Evolutionary conservation across 345 rosid genomes (phyloP).

Genomic region (Cardamine occulta): DNA sequence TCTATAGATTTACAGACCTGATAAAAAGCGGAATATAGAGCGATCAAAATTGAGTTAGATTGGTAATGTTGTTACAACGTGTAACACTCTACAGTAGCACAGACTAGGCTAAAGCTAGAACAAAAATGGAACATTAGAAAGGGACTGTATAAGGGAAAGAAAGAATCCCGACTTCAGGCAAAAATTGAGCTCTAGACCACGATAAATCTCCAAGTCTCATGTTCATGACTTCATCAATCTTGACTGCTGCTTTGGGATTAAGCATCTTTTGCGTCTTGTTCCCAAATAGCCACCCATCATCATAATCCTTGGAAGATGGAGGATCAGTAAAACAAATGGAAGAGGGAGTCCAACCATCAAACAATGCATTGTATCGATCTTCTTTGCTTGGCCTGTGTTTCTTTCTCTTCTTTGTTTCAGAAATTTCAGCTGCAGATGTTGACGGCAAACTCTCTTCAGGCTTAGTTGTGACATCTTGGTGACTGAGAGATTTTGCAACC

Average conservation of each 20-base stretch:
- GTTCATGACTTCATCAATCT: slow-evolving; percentile 22
- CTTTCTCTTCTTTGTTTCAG: background rate
- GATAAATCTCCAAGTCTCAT: background rate
- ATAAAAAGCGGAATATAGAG: background rate
- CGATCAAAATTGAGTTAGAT: slow-evolving; percentile 39
- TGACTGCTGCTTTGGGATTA: background rate
- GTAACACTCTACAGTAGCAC: slow-evolving; percentile 30
- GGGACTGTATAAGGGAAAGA: slow-evolving; percentile 72
- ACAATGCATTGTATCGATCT: slow-evolving; percentile 43
- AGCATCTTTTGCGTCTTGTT: slow-evolving; percentile 5
- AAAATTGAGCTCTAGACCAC: slow-evolving; percentile 52
- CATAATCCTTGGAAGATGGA: slow-evolving; percentile 17
- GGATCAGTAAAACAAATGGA: slow-evolving; percentile 14
- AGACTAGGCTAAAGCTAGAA: slow-evolving; percentile 4
- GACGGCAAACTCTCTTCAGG: slow-evolving; percentile 12
- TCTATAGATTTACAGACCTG: background rate
- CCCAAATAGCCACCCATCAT: slow-evolving; percentile 63
- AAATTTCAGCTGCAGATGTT: background rate
- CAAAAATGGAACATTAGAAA: slow-evolving; percentile 39
- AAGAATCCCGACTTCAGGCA: slow-evolving; percentile 52
- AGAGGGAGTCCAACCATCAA: slow-evolving; percentile 56
- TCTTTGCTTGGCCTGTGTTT: slow-evolving; percentile 22
- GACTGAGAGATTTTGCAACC: background rate
- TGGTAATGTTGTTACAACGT: slow-evolving; percentile 20
- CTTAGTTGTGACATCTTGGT: background rate